Evolutionary conservation across 208 protist genomes (phyloP).

Genomic region (Trypanosoma caninum): DNA sequence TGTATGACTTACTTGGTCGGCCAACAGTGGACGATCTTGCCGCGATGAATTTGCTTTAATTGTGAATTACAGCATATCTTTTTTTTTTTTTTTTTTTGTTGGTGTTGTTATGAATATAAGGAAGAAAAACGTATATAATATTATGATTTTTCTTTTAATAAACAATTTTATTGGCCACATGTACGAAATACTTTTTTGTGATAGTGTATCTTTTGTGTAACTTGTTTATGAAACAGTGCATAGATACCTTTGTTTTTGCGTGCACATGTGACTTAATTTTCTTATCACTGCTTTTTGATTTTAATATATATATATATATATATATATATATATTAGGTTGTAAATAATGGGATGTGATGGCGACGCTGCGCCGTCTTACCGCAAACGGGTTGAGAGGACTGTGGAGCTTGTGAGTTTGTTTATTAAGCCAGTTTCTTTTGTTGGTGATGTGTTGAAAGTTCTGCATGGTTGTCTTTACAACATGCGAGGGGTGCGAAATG

Average conservation of each 20-base stretch:
- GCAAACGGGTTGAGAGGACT: constrained; percentile 25
- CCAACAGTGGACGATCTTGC: constrained; percentile 63
- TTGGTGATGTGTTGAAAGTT: constrained; percentile 41
- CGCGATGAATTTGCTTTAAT: constrained; percentile 55
- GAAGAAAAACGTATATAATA: constrained; percentile 12
- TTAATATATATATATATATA: background rate
- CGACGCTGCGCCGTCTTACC: constrained; percentile 11
- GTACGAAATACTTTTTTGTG: background rate
- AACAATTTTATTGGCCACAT: too few species aligned
- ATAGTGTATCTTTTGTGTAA: background rate
- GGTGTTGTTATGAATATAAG: background rate
- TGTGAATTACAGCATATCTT: background rate
- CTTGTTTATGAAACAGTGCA: background rate
- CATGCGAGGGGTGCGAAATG: constrained; percentile 62
- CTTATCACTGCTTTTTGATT: background rate
- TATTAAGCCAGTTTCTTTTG: constrained; percentile 31
- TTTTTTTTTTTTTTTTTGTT: background rate
- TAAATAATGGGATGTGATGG: background rate
- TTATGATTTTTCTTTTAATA: constrained; percentile 2
- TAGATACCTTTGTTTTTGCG: constrained; percentile 14
- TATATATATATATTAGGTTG: background rate
- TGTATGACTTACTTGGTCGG: constrained; percentile 61
- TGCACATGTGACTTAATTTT: background rate
- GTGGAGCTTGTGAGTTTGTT: constrained; percentile 36
- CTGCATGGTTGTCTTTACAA: constrained; percentile 52